Base-by-base conservation (phyloP, 768 basidiomycete genomes). In the Lactarius vividus region DNA sequence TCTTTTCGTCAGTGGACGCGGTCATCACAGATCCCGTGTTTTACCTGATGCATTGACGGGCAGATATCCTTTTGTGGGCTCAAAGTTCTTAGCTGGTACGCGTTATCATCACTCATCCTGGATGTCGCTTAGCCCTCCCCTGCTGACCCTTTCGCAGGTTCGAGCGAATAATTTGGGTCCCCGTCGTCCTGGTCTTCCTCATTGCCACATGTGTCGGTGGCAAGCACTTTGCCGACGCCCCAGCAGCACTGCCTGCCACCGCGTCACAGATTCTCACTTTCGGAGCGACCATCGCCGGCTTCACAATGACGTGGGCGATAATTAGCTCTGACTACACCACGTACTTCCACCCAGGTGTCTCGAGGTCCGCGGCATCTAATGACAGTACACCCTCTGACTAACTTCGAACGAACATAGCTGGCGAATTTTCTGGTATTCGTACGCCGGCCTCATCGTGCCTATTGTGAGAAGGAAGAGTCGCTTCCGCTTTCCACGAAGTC, bases 111-210 rank as follows among this genome's bases (percentile, higher is more conserved):
- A 20, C 26, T 44, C 55, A 55, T 26, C 7, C 57, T 26, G 18
- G 16, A 37, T 29, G 23, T n/a, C 28, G 8, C 49, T 31, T 16
- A 23, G 35, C 26, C 31, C 29, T 54, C 55, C 5, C 52, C 20
- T 53, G 3, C 49, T 5, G 15, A 13, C 23, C 57, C 40, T 58
- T 59, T 11, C 26, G 58, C 78, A 79, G 89, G 88, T 94, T 91
- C 71, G 92, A 92, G 70, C 82, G 85, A 9, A 65, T 89, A 2
- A 79, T 88, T 1, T 93, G 92, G 91, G 80, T 93, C 18, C 92
- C 93, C 0, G 83, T 91, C n/a, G 72, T 91, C 20, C 76, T 94
- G 61, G 83, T 86, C 11, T 92, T 88, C 73, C 69, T 92, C 37
- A 82, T 94, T 60, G 85, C 84, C 10, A 76, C 89, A 16, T 91